These are phyloP conservation scores for Stagonosporopsis rhizophila DNA, from an alignment of 2,329 filamentous ascomycete genomes.

Conservation along the genomic window DNA sequence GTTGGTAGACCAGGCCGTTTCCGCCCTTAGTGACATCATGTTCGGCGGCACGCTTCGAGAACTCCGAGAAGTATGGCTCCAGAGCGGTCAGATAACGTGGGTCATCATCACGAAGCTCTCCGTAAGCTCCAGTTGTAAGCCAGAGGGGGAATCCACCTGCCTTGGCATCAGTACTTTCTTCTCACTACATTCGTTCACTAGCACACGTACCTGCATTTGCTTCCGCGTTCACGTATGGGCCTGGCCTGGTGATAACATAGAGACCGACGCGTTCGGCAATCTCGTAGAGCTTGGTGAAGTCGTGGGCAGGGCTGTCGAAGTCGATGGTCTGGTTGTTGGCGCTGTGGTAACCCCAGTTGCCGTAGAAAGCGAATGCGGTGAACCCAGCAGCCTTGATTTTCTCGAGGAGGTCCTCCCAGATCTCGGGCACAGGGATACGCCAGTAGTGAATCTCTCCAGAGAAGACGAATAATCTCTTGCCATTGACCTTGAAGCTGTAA, in stretches of 20 bases:
- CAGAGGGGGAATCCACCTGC: constrained; percentile 69
- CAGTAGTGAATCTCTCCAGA: constrained; percentile 63
- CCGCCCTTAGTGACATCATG: constrained; percentile 66
- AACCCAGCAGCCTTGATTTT: constrained; percentile 61
- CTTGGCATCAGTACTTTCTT: constrained; percentile 57
- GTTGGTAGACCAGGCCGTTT: constrained; percentile 63
- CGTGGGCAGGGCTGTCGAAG: constrained; percentile 61
- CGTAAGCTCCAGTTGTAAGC: constrained; percentile 67
- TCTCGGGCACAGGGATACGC: constrained; percentile 58
- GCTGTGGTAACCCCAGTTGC: constrained; percentile 59
- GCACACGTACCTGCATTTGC: constrained; percentile 55
- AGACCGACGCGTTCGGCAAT: constrained; percentile 62
- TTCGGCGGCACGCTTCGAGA: constrained; percentile 59
- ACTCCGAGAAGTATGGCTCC: constrained; percentile 61
- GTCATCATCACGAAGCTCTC: constrained; percentile 61
- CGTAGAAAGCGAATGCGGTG: constrained; percentile 58
- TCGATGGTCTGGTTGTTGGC: constrained; percentile 56
- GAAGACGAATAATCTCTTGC: constrained; percentile 60
- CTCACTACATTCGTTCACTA: too few relatives aligned
- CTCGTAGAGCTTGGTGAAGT: constrained; percentile 61
- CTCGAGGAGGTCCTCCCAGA: constrained; percentile 60
- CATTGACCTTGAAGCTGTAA: constrained; percentile 61
- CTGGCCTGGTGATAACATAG: constrained; percentile 64
- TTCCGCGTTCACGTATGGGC: constrained; percentile 70
- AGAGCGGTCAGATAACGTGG: constrained; percentile 61